These are phyloP conservation scores for Melanogaster broomeanus DNA, from an alignment of 768 basidiomycete genomes.

Conservation along the genomic window DNA sequence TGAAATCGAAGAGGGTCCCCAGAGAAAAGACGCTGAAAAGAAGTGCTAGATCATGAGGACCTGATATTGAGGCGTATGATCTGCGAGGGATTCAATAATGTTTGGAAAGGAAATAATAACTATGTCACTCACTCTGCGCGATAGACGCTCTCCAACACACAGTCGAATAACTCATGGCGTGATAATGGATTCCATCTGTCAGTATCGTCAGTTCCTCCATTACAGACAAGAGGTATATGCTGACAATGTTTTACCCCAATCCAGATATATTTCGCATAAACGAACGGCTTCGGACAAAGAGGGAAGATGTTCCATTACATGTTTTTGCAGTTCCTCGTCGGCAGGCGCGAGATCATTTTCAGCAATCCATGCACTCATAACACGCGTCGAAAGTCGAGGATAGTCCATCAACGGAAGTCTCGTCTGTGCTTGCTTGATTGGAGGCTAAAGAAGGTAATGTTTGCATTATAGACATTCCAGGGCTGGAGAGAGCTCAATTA, in stretches of 20 bases:
- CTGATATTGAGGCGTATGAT: conserved; percentile 38
- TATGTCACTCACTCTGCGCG: conserved; percentile 44
- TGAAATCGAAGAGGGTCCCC: conserved; percentile 60
- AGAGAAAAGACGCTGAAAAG: conserved; percentile 69
- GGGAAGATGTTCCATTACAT: conserved; percentile 54
- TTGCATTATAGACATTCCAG: neutral
- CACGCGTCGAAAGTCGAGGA: conserved; percentile 42
- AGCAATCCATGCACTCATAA: conserved; percentile 39
- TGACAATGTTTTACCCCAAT: conserved; percentile 60
- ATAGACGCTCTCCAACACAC: conserved; percentile 56
- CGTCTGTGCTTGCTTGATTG: conserved; percentile 16
- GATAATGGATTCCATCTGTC: conserved; percentile 56
- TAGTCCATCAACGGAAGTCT: conserved; percentile 16
- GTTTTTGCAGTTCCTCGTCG: conserved; percentile 38
- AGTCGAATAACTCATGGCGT: conserved; percentile 56
- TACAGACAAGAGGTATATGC: conserved; percentile 18
- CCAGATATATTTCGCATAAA: conserved; percentile 66
- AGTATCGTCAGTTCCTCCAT: neutral
- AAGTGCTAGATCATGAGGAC: conserved; percentile 59
- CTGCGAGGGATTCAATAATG: conserved; percentile 24
- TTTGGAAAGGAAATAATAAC: neutral
- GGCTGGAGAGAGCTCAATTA: conserved; percentile 21
- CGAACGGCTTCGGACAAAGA: conserved; percentile 57
- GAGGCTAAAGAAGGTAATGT: conserved; percentile 20
- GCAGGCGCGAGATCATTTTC: conserved; percentile 33